Percentiles rank a stretch among this genome's conserved stretches.
Conservation (phyloP, 129 eudicot species). For the Centrapalus pauciflorus region DNA sequence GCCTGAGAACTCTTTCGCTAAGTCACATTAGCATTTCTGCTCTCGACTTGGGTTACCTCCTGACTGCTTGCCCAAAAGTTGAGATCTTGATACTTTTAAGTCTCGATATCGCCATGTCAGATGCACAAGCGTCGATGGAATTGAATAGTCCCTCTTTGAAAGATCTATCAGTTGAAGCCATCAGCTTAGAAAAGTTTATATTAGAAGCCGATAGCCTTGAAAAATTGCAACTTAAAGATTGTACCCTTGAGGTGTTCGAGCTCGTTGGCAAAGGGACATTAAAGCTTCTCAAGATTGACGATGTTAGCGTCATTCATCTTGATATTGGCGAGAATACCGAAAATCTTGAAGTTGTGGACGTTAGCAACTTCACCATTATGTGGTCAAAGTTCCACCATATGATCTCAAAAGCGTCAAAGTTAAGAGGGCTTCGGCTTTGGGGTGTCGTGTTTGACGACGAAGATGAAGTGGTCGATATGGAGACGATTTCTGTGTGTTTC, state of each 20-base stretch:
- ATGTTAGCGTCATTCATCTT: constrained; percentile 86
- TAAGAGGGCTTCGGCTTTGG: constrained; percentile 82
- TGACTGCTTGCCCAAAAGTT: constrained; percentile 74
- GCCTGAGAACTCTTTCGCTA: constrained; percentile 63
- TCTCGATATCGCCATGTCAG: constrained; percentile 85
- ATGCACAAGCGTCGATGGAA: constrained; percentile 77
- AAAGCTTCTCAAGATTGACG: constrained; percentile 68
- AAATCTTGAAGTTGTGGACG: constrained; percentile 89
- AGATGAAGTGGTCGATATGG: constrained; percentile 84
- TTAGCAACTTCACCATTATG: constrained; percentile 88
- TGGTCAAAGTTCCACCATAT: constrained; percentile 82
- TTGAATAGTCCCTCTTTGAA: constrained; percentile 59
- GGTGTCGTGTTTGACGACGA: constrained; percentile 88
- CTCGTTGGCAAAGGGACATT: constrained; percentile 74
- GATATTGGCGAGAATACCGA: constrained; percentile 84
- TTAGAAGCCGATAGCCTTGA: constrained; percentile 79
- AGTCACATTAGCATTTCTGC: constrained; percentile 79
- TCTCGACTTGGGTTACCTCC: constrained; percentile 67
- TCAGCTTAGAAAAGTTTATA: constrained; percentile 75
- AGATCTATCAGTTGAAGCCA: constrained; percentile 65
- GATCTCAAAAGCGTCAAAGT: constrained; percentile 70
- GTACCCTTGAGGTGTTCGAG: constrained; percentile 77
- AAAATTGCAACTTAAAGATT: constrained; percentile 78
- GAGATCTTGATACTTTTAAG: constrained; percentile 58
- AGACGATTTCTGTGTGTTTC: constrained; percentile 62